Evolutionary conservation across 805 yeast species (phyloP).

Genomic region (Cyberlindnera bimundalis): DNA sequence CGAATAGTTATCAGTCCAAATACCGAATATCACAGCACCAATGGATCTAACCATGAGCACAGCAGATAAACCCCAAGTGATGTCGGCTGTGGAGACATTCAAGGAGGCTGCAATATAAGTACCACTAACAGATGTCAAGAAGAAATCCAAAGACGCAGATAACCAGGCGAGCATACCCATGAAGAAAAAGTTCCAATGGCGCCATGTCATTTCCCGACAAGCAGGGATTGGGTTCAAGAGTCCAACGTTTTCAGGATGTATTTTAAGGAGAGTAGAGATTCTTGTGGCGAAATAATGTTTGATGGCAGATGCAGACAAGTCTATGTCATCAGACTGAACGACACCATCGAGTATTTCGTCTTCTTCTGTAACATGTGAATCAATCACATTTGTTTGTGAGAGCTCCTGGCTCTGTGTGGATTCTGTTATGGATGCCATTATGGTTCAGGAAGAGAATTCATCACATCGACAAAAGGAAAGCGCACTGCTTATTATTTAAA

Average conservation of each 20-base stretch:
- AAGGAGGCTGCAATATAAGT: slow-evolving; percentile 48
- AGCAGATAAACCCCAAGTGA: slow-evolving; percentile 73
- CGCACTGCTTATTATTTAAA: too few species aligned
- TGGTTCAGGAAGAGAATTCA: too few species aligned
- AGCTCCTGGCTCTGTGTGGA: too few species aligned
- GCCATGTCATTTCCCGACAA: slow-evolving; percentile 33
- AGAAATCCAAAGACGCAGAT: slow-evolving; percentile 71
- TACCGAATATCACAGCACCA: slow-evolving; percentile 70
- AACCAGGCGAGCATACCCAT: slow-evolving; percentile 68
- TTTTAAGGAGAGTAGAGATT: slow-evolving; percentile 23
- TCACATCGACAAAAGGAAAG: too few species aligned
- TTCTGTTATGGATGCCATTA: too few species aligned
- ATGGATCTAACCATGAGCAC: slow-evolving; percentile 70
- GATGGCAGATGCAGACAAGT: slow-evolving; percentile 16
- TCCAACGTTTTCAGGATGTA: slow-evolving; percentile 24
- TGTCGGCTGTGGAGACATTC: slow-evolving; percentile 41
- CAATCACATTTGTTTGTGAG: too few species aligned
- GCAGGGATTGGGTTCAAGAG: slow-evolving; percentile 43
- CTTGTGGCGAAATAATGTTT: slow-evolving; percentile 24
- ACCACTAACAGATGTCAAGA: slow-evolving; percentile 59
- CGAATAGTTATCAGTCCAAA: slow-evolving; percentile 59
- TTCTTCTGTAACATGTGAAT: too few species aligned
- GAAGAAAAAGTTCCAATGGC: slow-evolving; percentile 54
- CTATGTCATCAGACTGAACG: slow-evolving; percentile 12
- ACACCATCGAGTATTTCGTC: slow-evolving; percentile 11